These are phyloP conservation scores for Imleria badia DNA, from an alignment of 768 basidiomycete species.

Conservation along the genomic window DNA sequence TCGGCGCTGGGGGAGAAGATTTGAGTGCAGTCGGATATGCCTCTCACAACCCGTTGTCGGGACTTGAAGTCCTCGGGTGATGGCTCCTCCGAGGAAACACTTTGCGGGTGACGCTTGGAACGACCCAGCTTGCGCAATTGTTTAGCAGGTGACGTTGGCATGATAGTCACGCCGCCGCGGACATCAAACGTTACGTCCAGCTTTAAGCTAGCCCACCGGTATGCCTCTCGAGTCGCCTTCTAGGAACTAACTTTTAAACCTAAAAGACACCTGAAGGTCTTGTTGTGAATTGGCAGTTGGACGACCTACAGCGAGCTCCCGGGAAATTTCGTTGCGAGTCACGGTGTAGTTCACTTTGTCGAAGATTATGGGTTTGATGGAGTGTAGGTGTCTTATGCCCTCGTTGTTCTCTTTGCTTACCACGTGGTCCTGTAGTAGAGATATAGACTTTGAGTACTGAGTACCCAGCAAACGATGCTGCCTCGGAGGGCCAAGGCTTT, in stretches of 20 bases:
- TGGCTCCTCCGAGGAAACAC: constrained; percentile 50
- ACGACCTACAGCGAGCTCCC: constrained; percentile 52
- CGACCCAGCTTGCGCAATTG: constrained; percentile 76
- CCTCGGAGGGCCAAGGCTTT: constrained; percentile 69
- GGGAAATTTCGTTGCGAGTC: constrained; percentile 56
- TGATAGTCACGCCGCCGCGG: not conserved
- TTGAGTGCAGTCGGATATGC: constrained; percentile 70
- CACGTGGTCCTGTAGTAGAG: constrained; percentile 40
- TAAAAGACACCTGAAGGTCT: constrained; percentile 46
- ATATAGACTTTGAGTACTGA: constrained; percentile 82
- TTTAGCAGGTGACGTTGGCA: constrained; percentile 61
- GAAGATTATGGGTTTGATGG: constrained; percentile 83
- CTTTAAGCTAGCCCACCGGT: constrained; percentile 58
- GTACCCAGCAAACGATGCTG: constrained; percentile 57
- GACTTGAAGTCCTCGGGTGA: constrained; percentile 10
- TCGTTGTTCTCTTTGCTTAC: not conserved
- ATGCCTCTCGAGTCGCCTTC: not conserved
- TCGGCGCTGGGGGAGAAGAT: constrained; percentile 50
- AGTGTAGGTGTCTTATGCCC: constrained; percentile 42
- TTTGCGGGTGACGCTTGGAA: constrained; percentile 72
- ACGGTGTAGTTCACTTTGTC: constrained; percentile 60
- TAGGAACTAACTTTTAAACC: not conserved
- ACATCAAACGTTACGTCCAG: constrained; percentile 8
- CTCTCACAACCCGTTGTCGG: not conserved
- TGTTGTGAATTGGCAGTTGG: constrained; percentile 60